phyloP scores from a whole-genome alignment of 371 early-diverging fungal genomes.

The Mycotypha africana region DNA sequence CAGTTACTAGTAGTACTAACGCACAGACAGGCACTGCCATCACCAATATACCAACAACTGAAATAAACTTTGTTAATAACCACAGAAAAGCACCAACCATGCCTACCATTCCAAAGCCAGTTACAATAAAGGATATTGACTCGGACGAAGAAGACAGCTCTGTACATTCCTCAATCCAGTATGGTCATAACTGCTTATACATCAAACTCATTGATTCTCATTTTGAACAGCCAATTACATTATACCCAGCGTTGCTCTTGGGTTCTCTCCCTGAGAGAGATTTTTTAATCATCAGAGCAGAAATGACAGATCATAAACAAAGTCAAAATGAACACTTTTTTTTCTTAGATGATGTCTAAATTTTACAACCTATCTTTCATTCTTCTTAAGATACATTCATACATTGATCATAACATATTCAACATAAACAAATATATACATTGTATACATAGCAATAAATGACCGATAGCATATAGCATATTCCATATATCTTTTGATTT shows the following conservation, averaged over 20 bases:
- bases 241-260: constrained; percentile 26
- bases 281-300: constrained; percentile 29
- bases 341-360: no score
- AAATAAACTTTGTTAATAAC: no score
- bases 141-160: constrained; percentile 27
- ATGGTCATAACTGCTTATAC: constrained; percentile 17
- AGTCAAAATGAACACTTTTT: no score
- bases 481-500: no score
- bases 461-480: no score
- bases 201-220: constrained; percentile 25
- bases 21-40: not conserved
- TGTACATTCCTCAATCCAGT: constrained; percentile 12
- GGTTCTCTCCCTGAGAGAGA: constrained; percentile 33
- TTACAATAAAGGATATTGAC: no score
- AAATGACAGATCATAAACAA: constrained; percentile 22
- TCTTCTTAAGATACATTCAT: no score
- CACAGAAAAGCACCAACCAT: not conserved
- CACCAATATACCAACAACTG: not conserved
- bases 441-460: no score
- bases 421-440: no score
- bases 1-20: no score
- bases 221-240: constrained; percentile 23
- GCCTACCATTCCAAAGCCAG: not conserved
- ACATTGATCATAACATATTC: no score
- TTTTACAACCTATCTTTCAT: no score